These are phyloP conservation scores for Aspergillus sp. DNA, from an alignment of 2,329 filamentous ascomycete species.

Conservation along the genomic window DNA sequence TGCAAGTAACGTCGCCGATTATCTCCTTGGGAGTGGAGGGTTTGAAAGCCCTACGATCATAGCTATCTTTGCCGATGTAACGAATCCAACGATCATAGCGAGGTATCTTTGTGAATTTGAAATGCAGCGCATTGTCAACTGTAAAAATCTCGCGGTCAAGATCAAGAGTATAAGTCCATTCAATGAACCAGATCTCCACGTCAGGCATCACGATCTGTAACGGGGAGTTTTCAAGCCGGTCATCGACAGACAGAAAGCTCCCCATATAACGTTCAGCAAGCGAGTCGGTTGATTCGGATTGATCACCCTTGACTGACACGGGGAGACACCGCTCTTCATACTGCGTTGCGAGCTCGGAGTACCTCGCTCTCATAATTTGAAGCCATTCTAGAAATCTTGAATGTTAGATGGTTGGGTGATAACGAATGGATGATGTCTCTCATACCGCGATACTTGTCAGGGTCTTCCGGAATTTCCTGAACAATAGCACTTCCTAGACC, in stretches of 20 bases:
- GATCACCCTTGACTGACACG: conserved; percentile 1
- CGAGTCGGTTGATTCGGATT: conserved; percentile 1
- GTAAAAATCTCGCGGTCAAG: conserved; percentile 18
- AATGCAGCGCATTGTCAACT: conserved; percentile 11
- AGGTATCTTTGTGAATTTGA: conserved; percentile 11
- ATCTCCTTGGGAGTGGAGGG: conserved; percentile 9
- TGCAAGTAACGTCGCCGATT: conserved; percentile 7
- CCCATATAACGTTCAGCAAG: conserved; percentile 6
- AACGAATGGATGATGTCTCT: neutral
- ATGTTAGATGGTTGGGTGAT: neutral
- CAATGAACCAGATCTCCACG: neutral
- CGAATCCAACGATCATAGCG: conserved; percentile 8
- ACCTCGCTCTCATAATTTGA: conserved; percentile 8
- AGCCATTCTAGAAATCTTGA: conserved; percentile 17
- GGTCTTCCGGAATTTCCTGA: conserved; percentile 12
- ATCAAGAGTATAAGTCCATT: conserved; percentile 20
- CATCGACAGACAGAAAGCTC: conserved; percentile 15
- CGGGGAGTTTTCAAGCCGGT: conserved; percentile 11
- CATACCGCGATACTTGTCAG: conserved; percentile 15
- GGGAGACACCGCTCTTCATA: conserved; percentile 14
- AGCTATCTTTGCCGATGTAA: conserved; percentile 9
- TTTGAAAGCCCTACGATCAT: neutral
- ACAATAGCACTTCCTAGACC: conserved; percentile 17
- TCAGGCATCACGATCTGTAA: conserved; percentile 2
- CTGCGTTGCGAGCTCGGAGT: conserved; percentile 6